Conservation (phyloP, 148 eudicot species). For the Suaeda aralocaspica region DNA sequence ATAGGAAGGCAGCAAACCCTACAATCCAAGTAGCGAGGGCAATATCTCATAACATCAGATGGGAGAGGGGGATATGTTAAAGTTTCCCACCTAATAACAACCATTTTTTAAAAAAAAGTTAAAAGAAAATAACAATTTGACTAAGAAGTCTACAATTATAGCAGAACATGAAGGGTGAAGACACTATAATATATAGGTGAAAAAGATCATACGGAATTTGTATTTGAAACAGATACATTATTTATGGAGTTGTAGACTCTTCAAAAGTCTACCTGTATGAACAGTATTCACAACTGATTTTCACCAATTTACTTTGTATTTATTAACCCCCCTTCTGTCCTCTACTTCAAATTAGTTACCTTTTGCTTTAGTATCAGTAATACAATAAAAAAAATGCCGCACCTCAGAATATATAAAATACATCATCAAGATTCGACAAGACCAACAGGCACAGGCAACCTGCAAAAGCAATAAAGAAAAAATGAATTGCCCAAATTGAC, state of each 20-base stretch:
- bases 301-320: conserved; percentile 8
- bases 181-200: not conserved
- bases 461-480: conserved; percentile 24
- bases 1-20: not conserved
- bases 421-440: conserved; percentile 9
- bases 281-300: conserved; percentile 19
- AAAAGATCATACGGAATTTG: not conserved
- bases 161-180: not conserved
- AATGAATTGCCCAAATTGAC: conserved; percentile 1
- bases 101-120: not conserved
- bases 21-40: not conserved
- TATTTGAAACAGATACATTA: conserved; percentile 12
- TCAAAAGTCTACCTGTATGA: conserved; percentile 22
- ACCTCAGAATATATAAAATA: conserved; percentile 23
- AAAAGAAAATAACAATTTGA: not conserved
- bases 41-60: not conserved
- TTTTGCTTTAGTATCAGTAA: conserved; percentile 16
- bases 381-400: conserved; percentile 23
- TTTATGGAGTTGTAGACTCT: conserved; percentile 17
- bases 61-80: not conserved
- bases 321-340: not conserved
- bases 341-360: conserved; percentile 16
- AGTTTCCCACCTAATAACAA: not conserved
- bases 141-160: not conserved
- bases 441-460: conserved; percentile 13